Evolutionary conservation across 164 flowering plant genomes (phyloP).

Genomic region (Amborella trichopoda): DNA sequence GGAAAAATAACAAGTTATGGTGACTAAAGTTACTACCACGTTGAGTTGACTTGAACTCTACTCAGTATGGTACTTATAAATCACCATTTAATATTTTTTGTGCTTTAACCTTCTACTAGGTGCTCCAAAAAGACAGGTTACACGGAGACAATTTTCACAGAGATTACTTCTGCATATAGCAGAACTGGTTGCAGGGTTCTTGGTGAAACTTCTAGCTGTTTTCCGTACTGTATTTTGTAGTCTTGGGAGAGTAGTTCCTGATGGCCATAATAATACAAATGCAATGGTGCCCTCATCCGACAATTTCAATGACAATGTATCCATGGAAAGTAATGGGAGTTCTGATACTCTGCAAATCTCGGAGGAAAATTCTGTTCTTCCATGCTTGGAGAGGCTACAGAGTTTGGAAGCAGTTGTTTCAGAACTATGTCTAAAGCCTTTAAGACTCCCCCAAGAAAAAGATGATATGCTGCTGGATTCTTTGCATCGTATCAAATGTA

Average conservation of each 20-base stretch:
- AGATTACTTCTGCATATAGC: constrained; percentile 14
- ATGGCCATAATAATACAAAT: constrained; percentile 11
- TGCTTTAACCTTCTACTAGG: too few relatives aligned
- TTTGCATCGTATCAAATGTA: constrained; percentile 62
- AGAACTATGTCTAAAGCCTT: constrained; percentile 50
- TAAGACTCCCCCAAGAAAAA: constrained; percentile 75
- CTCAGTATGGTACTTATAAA: too few relatives aligned
- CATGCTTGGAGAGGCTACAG: constrained; percentile 65
- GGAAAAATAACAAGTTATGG: too few relatives aligned
- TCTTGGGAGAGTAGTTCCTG: constrained; percentile 23
- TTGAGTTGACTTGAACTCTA: too few relatives aligned
- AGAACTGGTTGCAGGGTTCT: constrained; percentile 16
- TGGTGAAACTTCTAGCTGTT: constrained; percentile 33
- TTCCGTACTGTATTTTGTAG: constrained; percentile 24
- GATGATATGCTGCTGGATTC: constrained; percentile 74
- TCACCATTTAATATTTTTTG: too few relatives aligned
- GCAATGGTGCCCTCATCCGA: constrained; percentile 8
- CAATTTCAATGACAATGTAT: constrained; percentile 6
- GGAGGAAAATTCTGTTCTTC: constrained; percentile 24
- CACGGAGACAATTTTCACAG: constrained; percentile 14
- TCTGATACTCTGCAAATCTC: constrained; percentile 4
- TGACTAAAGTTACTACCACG: too few relatives aligned
- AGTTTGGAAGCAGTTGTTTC: constrained; percentile 48
- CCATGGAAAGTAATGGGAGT: constrained; percentile 15
- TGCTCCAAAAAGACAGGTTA: too few relatives aligned